A percentile compares a stretch with the other conserved stretches of the same genome.
phyloP scores from a whole-genome alignment of 1,139 yeast species.

The Candida neerlandica region DNA sequence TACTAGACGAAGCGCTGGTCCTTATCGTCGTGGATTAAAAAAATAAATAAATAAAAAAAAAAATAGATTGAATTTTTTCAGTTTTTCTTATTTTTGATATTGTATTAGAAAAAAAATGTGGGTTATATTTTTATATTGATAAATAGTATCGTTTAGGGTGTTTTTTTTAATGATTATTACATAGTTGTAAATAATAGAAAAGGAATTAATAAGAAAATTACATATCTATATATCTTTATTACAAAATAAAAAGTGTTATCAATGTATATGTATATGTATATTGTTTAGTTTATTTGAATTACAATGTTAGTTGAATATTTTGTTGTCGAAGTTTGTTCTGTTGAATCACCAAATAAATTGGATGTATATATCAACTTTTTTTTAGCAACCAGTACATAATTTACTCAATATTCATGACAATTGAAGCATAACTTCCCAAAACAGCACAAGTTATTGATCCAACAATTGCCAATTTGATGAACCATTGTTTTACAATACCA shows the following conservation, averaged over 20 bases:
- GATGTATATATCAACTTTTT: too few species aligned
- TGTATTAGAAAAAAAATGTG: not conserved
- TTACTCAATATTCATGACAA: slow-evolving; percentile 13
- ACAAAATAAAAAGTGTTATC: not conserved
- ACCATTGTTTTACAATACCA: slow-evolving; percentile 32
- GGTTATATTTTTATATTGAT: too few species aligned
- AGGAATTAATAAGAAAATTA: not conserved
- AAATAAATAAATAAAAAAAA: not conserved
- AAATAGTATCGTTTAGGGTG: not conserved
- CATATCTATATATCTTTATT: too few species aligned
- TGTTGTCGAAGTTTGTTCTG: too few species aligned
- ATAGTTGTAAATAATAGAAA: slow-evolving; percentile 1
- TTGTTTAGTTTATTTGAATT: not conserved
- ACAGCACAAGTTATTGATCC: slow-evolving; percentile 50
- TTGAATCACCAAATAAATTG: too few species aligned
- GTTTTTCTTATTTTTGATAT: not conserved
- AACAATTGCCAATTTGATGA: slow-evolving; percentile 49
- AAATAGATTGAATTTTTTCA: not conserved
- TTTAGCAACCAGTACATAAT: too few species aligned
- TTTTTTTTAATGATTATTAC: not conserved
- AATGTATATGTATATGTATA: too few species aligned
- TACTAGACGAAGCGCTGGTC: slow-evolving; percentile 1
- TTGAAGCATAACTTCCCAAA: slow-evolving; percentile 44
- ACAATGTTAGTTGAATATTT: too few species aligned
- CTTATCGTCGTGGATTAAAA: slow-evolving; percentile 5